Conservation (phyloP, 768 basidiomycete genomes). For the Xerocomellus amylosporus region DNA sequence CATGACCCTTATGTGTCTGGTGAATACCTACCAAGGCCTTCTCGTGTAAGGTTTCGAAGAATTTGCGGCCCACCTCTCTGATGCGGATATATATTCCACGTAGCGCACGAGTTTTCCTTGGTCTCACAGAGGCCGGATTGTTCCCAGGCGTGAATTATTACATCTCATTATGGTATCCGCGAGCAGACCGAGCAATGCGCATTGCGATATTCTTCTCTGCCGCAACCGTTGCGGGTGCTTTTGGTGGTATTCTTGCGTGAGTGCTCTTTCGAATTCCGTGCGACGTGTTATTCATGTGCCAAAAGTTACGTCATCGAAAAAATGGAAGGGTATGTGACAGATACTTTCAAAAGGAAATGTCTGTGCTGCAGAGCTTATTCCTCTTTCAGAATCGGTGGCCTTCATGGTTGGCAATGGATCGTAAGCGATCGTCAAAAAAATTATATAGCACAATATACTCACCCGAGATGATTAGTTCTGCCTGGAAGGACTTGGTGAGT, state of each 20-base stretch:
- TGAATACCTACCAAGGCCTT: conserved; percentile 32
- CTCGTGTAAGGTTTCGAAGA: conserved; percentile 26
- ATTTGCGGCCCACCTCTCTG: background rate
- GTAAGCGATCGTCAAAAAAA: conserved; percentile 19
- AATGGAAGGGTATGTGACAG: conserved; percentile 31
- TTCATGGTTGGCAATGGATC: conserved; percentile 39
- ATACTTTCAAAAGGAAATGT: conserved; percentile 12
- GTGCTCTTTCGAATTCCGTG: conserved; percentile 8
- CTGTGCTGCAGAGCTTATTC: background rate
- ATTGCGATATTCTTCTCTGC: conserved; percentile 65
- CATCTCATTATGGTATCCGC: conserved; percentile 59
- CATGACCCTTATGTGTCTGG: conserved; percentile 39
- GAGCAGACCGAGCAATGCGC: conserved; percentile 53
- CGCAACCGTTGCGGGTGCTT: conserved; percentile 53
- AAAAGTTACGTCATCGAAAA: conserved; percentile 35
- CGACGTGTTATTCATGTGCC: background rate
- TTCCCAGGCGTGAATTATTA: conserved; percentile 43
- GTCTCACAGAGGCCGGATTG: conserved; percentile 47
- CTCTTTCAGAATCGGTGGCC: conserved; percentile 22
- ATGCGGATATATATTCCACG: background rate
- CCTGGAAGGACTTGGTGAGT: conserved; percentile 27
- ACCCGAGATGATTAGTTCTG: conserved; percentile 27
- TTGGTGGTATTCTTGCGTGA: conserved; percentile 49
- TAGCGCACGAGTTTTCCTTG: conserved; percentile 44
- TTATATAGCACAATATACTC: background rate